Percentiles rank a stretch among this genome's conserved stretches.
Evolutionary conservation across 345 rosid genomes (phyloP).

Genomic region (Citrus glauca): DNA sequence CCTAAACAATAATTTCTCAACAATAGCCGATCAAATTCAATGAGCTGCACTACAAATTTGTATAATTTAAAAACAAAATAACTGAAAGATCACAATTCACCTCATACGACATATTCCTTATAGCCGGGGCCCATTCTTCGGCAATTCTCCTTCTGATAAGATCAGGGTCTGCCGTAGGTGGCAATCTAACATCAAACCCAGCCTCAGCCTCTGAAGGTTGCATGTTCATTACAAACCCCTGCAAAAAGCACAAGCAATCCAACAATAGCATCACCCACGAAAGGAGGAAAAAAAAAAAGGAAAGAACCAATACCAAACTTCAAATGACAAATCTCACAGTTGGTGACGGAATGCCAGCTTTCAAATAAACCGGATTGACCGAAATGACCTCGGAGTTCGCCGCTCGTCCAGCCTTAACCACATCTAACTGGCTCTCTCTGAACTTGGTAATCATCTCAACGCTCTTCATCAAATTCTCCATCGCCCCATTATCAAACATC

Average conservation of each 20-base stretch:
- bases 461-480: conserved; percentile 93
- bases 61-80: background rate
- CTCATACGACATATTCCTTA: conserved; percentile 67
- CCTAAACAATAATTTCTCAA: background rate
- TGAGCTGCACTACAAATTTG: too few species aligned
- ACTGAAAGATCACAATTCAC: conserved; percentile 25
- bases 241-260: background rate
- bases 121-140: conserved; percentile 88
- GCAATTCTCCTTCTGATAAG: conserved; percentile 54
- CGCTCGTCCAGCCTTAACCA: conserved; percentile 71
- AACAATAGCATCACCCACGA: background rate
- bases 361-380: conserved; percentile 78
- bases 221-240: conserved; percentile 95
- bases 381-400: conserved; percentile 71
- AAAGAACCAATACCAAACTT: background rate
- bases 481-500: conserved; percentile 72
- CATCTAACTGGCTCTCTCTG: conserved; percentile 70
- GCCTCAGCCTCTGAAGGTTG: conserved; percentile 97
- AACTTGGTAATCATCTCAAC: conserved; percentile 59
- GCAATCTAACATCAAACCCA: conserved; percentile 76
- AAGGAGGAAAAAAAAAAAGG: too few species aligned
- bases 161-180: conserved; percentile 73
- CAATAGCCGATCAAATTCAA: background rate
- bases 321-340: conserved; percentile 36
- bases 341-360: conserved; percentile 74